phyloP scores from a whole-genome alignment of 2,329 filamentous ascomycete species.

The Verticillium longisporum region DNA sequence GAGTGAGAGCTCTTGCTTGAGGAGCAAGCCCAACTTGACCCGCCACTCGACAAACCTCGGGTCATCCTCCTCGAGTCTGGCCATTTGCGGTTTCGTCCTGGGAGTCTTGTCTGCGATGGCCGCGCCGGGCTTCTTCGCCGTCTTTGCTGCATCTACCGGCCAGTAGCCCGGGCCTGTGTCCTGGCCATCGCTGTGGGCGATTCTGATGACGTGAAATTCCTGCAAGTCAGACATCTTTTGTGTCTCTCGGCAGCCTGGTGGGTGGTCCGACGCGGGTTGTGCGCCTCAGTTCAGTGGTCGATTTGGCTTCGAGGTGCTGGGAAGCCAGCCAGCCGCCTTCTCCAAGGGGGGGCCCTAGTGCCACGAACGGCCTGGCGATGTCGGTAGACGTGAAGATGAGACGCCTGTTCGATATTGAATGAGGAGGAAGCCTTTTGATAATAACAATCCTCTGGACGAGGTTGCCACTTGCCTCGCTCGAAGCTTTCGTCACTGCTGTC shows the following conservation, averaged over 20 bases:
- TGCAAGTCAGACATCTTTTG: not conserved
- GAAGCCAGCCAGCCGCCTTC: too few species aligned
- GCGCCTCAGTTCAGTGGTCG: too few species aligned
- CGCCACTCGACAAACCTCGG: slow-evolving; percentile 37
- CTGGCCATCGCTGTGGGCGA: slow-evolving; percentile 38
- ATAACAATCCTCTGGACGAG: too few species aligned
- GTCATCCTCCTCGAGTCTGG: slow-evolving; percentile 33
- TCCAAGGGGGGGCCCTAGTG: too few species aligned
- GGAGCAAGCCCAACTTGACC: slow-evolving; percentile 35
- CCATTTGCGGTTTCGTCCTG: slow-evolving; percentile 34
- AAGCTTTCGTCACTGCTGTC: too few species aligned
- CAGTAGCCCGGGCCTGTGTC: slow-evolving; percentile 38
- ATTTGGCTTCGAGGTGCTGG: too few species aligned
- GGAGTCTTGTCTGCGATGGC: slow-evolving; percentile 27
- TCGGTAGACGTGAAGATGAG: too few species aligned
- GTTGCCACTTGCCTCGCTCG: too few species aligned
- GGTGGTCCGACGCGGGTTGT: too few species aligned
- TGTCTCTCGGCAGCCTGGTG: not conserved
- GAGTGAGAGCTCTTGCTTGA: slow-evolving; percentile 37
- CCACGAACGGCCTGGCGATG: too few species aligned
- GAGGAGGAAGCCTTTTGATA: too few species aligned
- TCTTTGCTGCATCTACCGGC: slow-evolving; percentile 20
- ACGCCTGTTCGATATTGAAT: too few species aligned
- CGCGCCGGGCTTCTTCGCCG: slow-evolving; percentile 29
- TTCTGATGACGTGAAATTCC: slow-evolving; percentile 32